Evolutionary conservation across 2,329 filamentous ascomycete species (phyloP).

Genomic region (Xylaria polymorpha): DNA sequence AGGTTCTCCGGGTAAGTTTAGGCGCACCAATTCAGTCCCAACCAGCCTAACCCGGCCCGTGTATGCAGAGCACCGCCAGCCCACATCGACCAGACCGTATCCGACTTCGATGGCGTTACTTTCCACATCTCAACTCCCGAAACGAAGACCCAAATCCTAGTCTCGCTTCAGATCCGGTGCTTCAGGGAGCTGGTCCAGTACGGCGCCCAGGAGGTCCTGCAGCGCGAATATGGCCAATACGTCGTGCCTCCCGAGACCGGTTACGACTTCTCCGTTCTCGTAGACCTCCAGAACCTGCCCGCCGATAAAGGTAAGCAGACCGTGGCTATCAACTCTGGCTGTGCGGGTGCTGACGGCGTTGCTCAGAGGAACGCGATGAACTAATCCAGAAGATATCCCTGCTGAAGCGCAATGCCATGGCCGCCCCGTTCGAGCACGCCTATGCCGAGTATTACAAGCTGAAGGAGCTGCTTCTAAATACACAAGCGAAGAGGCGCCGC

Average conservation of each 20-base stretch:
- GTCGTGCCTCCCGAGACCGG: conserved; percentile 88
- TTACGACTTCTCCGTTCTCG: conserved; percentile 93
- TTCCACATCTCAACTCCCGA: conserved; percentile 99
- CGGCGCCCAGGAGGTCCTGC: conserved; percentile 89
- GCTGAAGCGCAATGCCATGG: conserved; percentile 98
- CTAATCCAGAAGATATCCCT: conserved; percentile 88
- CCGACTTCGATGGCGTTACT: conserved; percentile 98
- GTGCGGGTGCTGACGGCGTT: conserved; percentile 33
- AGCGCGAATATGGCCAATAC: conserved; percentile 94
- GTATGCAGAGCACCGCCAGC: conserved; percentile 77
- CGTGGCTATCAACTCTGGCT: not conserved
- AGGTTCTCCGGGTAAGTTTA: conserved; percentile 82
- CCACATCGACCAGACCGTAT: conserved; percentile 97
- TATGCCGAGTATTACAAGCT: conserved; percentile 92
- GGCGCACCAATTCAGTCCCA: conserved; percentile 1
- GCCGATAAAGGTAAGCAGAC: conserved; percentile 72
- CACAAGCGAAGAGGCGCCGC: conserved; percentile 91
- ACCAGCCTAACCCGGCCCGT: conserved; percentile 53
- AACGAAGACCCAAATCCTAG: conserved; percentile 90
- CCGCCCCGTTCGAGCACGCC: conserved; percentile 95
- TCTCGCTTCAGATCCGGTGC: conserved; percentile 96
- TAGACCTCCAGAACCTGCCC: conserved; percentile 90
- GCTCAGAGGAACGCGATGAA: conserved; percentile 81
- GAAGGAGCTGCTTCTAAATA: conserved; percentile 91
- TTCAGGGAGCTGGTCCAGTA: conserved; percentile 92